Evolutionary conservation across 2,329 filamentous ascomycete species (phyloP).

Genomic region (Fusarium annulatum): DNA sequence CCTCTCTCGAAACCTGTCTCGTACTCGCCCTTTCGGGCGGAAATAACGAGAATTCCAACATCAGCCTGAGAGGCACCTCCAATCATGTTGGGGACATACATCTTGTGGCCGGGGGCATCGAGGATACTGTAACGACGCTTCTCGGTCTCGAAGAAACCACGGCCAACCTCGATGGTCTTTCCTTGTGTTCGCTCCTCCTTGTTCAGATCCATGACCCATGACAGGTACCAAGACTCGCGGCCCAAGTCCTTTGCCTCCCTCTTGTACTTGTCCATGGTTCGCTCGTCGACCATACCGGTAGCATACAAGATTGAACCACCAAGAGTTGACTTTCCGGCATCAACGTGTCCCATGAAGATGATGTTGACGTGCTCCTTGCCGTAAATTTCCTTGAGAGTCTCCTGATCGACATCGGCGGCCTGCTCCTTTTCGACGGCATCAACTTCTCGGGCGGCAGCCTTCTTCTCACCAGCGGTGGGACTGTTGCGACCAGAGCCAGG

Average conservation of each 20-base stretch:
- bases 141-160: slow-evolving; percentile 96
- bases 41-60: slow-evolving; percentile 95
- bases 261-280: slow-evolving; percentile 98
- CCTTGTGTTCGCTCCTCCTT: slow-evolving; percentile 97
- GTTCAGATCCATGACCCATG: slow-evolving; percentile 96
- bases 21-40: slow-evolving; percentile 96
- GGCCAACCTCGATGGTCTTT: slow-evolving; percentile 97
- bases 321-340: slow-evolving; percentile 96
- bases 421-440: slow-evolving; percentile 89
- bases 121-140: slow-evolving; percentile 96
- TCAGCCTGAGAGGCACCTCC: slow-evolving; percentile 93
- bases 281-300: slow-evolving; percentile 99
- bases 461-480: slow-evolving; percentile 72
- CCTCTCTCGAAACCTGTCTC: slow-evolving; percentile 98
- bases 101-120: slow-evolving; percentile 97
- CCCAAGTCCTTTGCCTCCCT: slow-evolving; percentile 95
- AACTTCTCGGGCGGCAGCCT: slow-evolving; percentile 69
- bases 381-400: slow-evolving; percentile 91
- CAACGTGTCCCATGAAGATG: slow-evolving; percentile 97
- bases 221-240: slow-evolving; percentile 98
- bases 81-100: slow-evolving; percentile 98
- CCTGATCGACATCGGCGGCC: slow-evolving; percentile 75
- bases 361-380: slow-evolving; percentile 95
- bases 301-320: slow-evolving; percentile 92
- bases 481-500: slow-evolving; percentile 88